These are phyloP conservation scores for Gnomoniopsis sp. DNA, from an alignment of 2,329 filamentous ascomycete species.

Conservation along the genomic window DNA sequence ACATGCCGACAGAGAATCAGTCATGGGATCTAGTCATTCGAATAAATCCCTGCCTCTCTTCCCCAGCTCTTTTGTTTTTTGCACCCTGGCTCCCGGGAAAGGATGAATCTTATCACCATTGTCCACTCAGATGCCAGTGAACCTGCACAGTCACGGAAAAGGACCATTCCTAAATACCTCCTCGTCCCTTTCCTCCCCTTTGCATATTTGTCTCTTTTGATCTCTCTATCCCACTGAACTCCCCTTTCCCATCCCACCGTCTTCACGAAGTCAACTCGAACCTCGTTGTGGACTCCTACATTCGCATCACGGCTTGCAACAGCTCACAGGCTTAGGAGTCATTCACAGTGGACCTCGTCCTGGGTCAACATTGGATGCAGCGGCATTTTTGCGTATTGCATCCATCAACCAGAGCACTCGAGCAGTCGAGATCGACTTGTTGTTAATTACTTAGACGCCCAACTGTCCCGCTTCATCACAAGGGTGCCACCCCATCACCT, in stretches of 20 bases:
- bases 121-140: constrained; percentile 1
- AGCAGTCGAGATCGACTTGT: too few relatives aligned
- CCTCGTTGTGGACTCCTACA: background rate
- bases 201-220: background rate
- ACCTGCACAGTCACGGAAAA: background rate
- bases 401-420: background rate
- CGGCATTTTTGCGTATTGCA: background rate
- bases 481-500: constrained; percentile 16
- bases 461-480: constrained; percentile 14
- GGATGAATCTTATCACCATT: constrained; percentile 8
- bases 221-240: background rate
- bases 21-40: constrained; percentile 15
- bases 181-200: background rate
- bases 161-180: constrained; percentile 7
- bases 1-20: constrained; percentile 10
- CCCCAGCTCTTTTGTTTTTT: constrained; percentile 16
- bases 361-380: background rate
- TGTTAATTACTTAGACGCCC: constrained; percentile 17
- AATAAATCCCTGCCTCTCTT: constrained; percentile 5
- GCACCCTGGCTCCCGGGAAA: constrained; percentile 6
- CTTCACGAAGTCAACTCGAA: background rate
- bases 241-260: background rate
- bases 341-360: background rate
- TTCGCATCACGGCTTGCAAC: background rate
- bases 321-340: background rate